Percentiles rank a stretch among this genome's conserved stretches.
phyloP scores from a whole-genome alignment of 176 grass and related monocot species.

The Carex myosuroides region DNA sequence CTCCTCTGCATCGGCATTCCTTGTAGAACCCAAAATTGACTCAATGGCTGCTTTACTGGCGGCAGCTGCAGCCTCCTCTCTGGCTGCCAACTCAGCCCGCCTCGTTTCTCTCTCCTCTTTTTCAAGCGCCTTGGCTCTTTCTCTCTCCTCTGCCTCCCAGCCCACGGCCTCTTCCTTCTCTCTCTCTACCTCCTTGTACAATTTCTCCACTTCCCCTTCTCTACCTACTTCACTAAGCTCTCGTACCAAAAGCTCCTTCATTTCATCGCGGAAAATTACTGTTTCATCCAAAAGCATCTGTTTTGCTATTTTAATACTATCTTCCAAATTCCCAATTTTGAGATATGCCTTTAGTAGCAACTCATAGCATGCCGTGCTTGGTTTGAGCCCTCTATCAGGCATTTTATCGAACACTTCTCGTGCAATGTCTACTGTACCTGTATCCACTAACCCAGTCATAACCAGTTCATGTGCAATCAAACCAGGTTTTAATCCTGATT shows the following conservation, averaged over 20 bases:
- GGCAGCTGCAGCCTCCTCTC: constrained; percentile 63
- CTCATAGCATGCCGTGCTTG: constrained; percentile 50
- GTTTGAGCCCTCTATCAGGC: constrained; percentile 41
- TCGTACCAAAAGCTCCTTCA: constrained; percentile 50
- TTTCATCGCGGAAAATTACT: constrained; percentile 51
- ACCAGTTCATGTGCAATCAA: constrained; percentile 47
- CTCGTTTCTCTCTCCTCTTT: constrained; percentile 63
- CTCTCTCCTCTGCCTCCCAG: constrained; percentile 47
- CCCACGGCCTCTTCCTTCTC: constrained; percentile 54
- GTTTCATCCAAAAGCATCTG: constrained; percentile 51
- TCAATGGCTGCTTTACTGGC: constrained; percentile 79
- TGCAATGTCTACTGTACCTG: constrained; percentile 44
- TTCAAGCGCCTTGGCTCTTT: constrained; percentile 48
- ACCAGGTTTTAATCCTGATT: constrained; percentile 59
- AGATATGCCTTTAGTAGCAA: constrained; percentile 50
- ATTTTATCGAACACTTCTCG: constrained; percentile 55
- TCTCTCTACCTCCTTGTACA: constrained; percentile 58
- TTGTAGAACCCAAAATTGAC: constrained; percentile 55
- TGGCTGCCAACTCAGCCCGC: constrained; percentile 50
- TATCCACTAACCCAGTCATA: constrained; percentile 30
- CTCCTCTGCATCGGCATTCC: constrained; percentile 33
- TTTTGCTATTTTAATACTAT: constrained; percentile 34
- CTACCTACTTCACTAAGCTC: constrained; percentile 45
- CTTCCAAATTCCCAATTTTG: constrained; percentile 27
- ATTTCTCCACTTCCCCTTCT: constrained; percentile 45